Percentiles rank a stretch among this genome's conserved stretches.
These are phyloP conservation scores for Malbranchea cinnamomea DNA, from an alignment of 2,329 filamentous ascomycete species.

Conservation along the genomic window DNA sequence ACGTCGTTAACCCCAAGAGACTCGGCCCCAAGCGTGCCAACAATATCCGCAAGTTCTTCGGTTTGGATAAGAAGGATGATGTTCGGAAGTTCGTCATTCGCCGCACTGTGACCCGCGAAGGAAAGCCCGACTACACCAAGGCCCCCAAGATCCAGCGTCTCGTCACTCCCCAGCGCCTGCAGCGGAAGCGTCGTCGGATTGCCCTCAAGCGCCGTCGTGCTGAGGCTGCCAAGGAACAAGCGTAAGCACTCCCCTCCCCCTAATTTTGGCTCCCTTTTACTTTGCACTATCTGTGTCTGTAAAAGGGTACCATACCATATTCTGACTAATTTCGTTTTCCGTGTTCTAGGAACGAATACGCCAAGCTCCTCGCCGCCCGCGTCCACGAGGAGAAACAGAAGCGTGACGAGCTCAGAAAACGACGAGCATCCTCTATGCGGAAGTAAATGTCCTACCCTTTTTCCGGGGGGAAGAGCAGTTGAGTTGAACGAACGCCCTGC, in stretches of 20 bases:
- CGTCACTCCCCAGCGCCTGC: slow-evolving; percentile 96
- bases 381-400: slow-evolving; percentile 88
- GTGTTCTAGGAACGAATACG: slow-evolving; percentile 71
- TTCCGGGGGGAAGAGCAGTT: too few species aligned
- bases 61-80: slow-evolving; percentile 99
- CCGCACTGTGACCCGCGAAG: slow-evolving; percentile 96
- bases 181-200: slow-evolving; percentile 98
- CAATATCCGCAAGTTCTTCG: slow-evolving; percentile 99
- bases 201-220: slow-evolving; percentile 96
- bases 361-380: slow-evolving; percentile 90
- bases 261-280: slow-evolving; percentile 2
- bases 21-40: slow-evolving; percentile 98
- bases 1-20: slow-evolving; percentile 96
- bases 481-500: too few species aligned
- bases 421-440: slow-evolving; percentile 92
- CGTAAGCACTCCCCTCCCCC: slow-evolving; percentile 49
- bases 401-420: slow-evolving; percentile 91
- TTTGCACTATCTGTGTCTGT: slow-evolving; percentile 1
- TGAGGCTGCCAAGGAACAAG: slow-evolving; percentile 97
- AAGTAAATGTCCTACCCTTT: slow-evolving; percentile 44
- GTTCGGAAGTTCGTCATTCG: slow-evolving; percentile 99
- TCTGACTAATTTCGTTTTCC: slow-evolving; percentile 18
- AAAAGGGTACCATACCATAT: not conserved
- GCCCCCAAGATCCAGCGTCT: slow-evolving; percentile 99
- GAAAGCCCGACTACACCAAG: slow-evolving; percentile 98